A percentile compares a stretch with the other conserved stretches of the same genome.
These are phyloP conservation scores for Rhazya stricta DNA, from an alignment of 257 asterid species.

Conservation along the genomic window DNA sequence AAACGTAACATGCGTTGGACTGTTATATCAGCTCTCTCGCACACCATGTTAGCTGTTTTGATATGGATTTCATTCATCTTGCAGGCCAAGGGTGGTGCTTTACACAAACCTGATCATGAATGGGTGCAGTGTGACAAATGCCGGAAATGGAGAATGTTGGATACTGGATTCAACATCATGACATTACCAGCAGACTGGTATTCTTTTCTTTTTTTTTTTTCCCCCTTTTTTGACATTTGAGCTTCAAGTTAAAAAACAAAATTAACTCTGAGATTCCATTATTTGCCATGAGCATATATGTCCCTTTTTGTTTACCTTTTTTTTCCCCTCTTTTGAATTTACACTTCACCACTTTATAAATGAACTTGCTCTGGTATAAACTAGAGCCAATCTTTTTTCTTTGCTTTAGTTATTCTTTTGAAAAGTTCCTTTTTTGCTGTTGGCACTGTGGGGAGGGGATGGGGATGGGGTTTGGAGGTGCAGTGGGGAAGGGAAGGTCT, in stretches of 20 bases:
- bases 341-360: not conserved
- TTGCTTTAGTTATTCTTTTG: not conserved
- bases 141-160: constrained; percentile 73
- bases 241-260: not conserved
- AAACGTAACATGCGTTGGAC: not conserved
- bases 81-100: constrained; percentile 44
- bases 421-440: not conserved
- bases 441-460: not conserved
- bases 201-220: not conserved
- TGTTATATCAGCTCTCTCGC: not conserved
- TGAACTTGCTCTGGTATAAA: not conserved
- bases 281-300: not conserved
- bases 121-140: constrained; percentile 91
- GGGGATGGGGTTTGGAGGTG: not conserved
- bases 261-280: not conserved
- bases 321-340: not conserved
- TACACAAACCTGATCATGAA: constrained; percentile 59
- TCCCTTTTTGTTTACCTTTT: not conserved
- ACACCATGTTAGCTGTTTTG: constrained; percentile 1
- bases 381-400: not conserved
- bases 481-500: not conserved
- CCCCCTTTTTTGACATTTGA: not conserved
- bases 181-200: constrained; percentile 68
- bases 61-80: constrained; percentile 21
- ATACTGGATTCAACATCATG: constrained; percentile 44